phyloP scores from a whole-genome alignment of 106 monocot genomes.

The Agapanthus africanus region DNA sequence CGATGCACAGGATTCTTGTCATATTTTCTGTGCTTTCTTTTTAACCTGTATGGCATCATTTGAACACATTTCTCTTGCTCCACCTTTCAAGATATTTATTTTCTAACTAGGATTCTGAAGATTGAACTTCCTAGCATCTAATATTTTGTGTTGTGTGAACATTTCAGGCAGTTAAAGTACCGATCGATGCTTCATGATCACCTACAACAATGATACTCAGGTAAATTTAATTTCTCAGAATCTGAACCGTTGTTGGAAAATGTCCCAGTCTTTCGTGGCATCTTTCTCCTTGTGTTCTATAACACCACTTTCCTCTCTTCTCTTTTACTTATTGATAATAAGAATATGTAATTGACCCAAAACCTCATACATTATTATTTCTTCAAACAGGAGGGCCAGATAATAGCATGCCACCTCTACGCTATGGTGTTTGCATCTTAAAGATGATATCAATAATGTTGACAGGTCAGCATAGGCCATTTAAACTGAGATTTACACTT shows the following conservation, averaged over 20 bases:
- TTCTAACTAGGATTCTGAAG: background rate
- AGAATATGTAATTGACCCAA: background rate
- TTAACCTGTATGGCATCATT: conserved; percentile 1
- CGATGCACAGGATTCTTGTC: background rate
- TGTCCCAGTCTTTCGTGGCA: too few relatives aligned
- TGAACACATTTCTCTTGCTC: background rate
- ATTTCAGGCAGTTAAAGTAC: background rate
- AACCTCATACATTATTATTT: background rate
- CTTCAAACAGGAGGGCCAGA: too few relatives aligned
- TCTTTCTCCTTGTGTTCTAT: too few relatives aligned
- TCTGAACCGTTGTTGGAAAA: background rate
- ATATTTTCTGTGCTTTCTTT: background rate
- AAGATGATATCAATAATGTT: too few relatives aligned
- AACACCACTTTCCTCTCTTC: too few relatives aligned
- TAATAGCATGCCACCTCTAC: too few relatives aligned
- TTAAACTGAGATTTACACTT: too few relatives aligned
- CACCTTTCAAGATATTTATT: background rate
- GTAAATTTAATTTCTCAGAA: background rate
- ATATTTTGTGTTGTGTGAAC: background rate
- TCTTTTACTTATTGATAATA: too few relatives aligned
- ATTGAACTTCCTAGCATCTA: background rate
- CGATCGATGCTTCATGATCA: background rate
- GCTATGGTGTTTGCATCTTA: too few relatives aligned
- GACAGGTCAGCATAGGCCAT: too few relatives aligned
- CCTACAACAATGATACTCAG: background rate